Evolutionary conservation across 2,329 filamentous ascomycete genomes (phyloP), one percentile per base, ranked within the genome.

Genomic region (Lachnellula hyalina): DNA sequence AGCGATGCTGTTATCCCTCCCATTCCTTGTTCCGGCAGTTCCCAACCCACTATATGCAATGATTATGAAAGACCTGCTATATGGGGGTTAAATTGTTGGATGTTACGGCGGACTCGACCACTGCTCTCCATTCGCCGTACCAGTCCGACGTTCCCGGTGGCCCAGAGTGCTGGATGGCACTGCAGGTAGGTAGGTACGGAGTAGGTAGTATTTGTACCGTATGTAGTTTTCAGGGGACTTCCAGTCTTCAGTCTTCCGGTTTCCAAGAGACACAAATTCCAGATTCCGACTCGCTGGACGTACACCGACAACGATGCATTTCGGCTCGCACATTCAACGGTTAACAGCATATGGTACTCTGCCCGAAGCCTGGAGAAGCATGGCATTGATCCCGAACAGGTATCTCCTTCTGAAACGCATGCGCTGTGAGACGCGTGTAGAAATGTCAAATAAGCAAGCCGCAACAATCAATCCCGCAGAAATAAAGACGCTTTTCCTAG

Each of bases 371-470:
- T 32, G 9, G 9, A 32, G 28, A 32, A 32, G 9, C 28, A 32
- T 32, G 28, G 4, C 28, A 32, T 32, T 32, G 28, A 32, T 12
- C 28, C 28, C 9, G 28, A 32, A 32, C 28, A 32, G 28, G 38
- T 21, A 25, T 53, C 47, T 49, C 23, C 53, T 58, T 51, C 55
- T 60, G 58, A 58, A 60, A 60, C 58, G 49, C 51, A 42, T 53
- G 42, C 28, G 41, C 34, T 48, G 48, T 47, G 44, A 47, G 58
- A 60, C 53, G 58, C 55, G 55, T 58, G 55, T 58, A 56, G 35
- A 42, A 9, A 11, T 32, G 41, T 48, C 51, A 54, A 58, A 58
- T 58, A 53, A 58, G 12, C 35, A 36, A 47, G 36, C 51, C 57
- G 53, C 53, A 45, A 47, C 36, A 15, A 40, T 40, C 34, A 15